Percentiles rank a stretch among this genome's conserved stretches.
Evolutionary conservation across 176 grass and related monocot genomes (phyloP).

Genomic region (Aechmea fasciata): DNA sequence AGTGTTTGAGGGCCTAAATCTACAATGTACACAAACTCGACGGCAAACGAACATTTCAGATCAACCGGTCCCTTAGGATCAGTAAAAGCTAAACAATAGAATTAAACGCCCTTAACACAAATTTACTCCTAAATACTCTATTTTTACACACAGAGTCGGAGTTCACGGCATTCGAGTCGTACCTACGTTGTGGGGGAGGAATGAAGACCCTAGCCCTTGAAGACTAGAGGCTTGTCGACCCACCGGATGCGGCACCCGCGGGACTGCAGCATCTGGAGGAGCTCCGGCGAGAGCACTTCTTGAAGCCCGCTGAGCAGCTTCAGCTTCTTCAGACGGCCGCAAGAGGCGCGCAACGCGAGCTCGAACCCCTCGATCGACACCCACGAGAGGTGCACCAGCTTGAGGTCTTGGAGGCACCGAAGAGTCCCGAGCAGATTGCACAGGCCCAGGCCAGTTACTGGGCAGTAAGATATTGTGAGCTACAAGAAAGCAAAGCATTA

Average conservation of each 20-base stretch:
- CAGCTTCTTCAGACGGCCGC: constrained; percentile 83
- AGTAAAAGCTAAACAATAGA: too few relatives aligned
- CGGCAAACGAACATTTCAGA: too few relatives aligned
- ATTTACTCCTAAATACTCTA: too few relatives aligned
- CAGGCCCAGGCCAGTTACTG: constrained; percentile 67
- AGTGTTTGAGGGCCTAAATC: too few relatives aligned
- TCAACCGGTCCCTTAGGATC: too few relatives aligned
- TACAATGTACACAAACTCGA: too few relatives aligned
- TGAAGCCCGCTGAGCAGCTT: constrained; percentile 61
- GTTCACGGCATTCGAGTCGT: too few relatives aligned
- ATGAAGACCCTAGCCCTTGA: constrained; percentile 37
- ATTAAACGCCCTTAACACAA: too few relatives aligned
- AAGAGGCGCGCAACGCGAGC: constrained; percentile 54
- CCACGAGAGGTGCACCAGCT: constrained; percentile 79
- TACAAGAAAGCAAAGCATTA: constrained; percentile 29
- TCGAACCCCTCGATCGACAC: constrained; percentile 78
- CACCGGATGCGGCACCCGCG: constrained; percentile 74
- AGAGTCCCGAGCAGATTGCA: constrained; percentile 64
- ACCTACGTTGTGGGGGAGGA: too few relatives aligned
- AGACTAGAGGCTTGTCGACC: constrained; percentile 79
- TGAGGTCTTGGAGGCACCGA: constrained; percentile 85
- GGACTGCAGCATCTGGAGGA: constrained; percentile 59
- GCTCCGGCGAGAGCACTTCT: constrained; percentile 49
- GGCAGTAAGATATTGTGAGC: constrained; percentile 95
- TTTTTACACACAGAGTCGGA: too few relatives aligned